Percentiles rank a stretch among this genome's conserved stretches.
Conservation (phyloP, 352 stramenopile species). For the Pythium periplocum region DNA sequence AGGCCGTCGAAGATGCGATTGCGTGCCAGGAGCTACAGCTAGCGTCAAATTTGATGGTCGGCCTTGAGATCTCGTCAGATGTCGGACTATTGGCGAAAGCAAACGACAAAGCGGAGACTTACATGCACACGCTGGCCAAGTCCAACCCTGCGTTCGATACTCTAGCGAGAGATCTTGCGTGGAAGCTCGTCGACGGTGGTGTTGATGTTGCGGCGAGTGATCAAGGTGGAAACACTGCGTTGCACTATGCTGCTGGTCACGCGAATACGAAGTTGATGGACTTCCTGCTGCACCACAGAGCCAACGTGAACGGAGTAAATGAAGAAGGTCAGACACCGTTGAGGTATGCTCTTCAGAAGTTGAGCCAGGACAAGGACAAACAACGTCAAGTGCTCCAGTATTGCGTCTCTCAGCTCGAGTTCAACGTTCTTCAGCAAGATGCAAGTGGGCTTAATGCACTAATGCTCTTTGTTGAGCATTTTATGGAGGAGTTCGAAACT, state of each 20-base stretch:
- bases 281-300: conserved; percentile 42
- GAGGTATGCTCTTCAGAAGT: no score
- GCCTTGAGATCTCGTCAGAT: conserved; percentile 32
- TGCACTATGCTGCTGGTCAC: conserved; percentile 42
- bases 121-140: conserved; percentile 46
- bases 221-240: conserved; percentile 25
- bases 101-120: conserved; percentile 33
- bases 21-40: conserved; percentile 46
- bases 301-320: no score
- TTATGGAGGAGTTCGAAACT: no score
- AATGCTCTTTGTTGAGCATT: no score
- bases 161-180: conserved; percentile 39
- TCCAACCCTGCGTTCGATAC: conserved; percentile 31
- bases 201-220: conserved; percentile 19
- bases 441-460: no score
- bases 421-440: no score
- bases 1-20: conserved; percentile 56
- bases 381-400: no score
- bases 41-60: conserved; percentile 41
- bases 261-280: conserved; percentile 45
- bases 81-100: conserved; percentile 19
- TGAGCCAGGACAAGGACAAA: no score
- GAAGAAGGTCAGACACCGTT: no score
- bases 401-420: no score
- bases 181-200: conserved; percentile 41